These are phyloP conservation scores for Guyanaporus albipodus DNA, from an alignment of 768 basidiomycete species.

Conservation along the genomic window DNA sequence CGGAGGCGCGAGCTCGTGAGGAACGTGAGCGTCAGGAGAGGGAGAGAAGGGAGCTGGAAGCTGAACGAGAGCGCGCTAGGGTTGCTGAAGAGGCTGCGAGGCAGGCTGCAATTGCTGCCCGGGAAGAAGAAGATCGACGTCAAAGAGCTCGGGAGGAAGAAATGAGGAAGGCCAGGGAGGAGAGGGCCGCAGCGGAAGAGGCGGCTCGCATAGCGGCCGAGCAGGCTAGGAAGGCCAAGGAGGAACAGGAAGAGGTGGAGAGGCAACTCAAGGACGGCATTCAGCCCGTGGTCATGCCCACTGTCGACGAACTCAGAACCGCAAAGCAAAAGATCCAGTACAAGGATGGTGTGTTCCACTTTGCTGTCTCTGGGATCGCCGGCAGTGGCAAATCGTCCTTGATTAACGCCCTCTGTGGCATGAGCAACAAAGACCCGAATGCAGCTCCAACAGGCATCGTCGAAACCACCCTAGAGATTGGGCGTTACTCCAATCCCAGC, in stretches of 20 bases:
- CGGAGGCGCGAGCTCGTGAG: conserved; percentile 24
- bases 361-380: conserved; percentile 29
- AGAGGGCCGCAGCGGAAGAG: conserved; percentile 22
- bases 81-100: conserved; percentile 24
- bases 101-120: conserved; percentile 20
- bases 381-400: conserved; percentile 32
- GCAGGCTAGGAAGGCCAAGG: conserved; percentile 19
- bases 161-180: conserved; percentile 11
- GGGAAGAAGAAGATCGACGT: conserved; percentile 24
- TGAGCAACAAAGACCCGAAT: conserved; percentile 20
- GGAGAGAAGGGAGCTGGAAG: conserved; percentile 17
- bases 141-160: conserved; percentile 20
- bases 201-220: conserved; percentile 23
- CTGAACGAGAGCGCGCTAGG: conserved; percentile 17
- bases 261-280: conserved; percentile 24
- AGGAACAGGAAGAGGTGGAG: conserved; percentile 22
- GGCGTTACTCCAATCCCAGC: conserved; percentile 28
- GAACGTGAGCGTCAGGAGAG: conserved; percentile 21
- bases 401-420: conserved; percentile 33
- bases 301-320: conserved; percentile 22
- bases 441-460: conserved; percentile 32
- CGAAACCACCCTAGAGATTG: conserved; percentile 32
- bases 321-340: conserved; percentile 26
- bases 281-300: conserved; percentile 30
- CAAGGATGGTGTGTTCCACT: conserved; percentile 28